Conservation (phyloP, 2,329 filamentous ascomycete species). For the Alternaria atra region DNA sequence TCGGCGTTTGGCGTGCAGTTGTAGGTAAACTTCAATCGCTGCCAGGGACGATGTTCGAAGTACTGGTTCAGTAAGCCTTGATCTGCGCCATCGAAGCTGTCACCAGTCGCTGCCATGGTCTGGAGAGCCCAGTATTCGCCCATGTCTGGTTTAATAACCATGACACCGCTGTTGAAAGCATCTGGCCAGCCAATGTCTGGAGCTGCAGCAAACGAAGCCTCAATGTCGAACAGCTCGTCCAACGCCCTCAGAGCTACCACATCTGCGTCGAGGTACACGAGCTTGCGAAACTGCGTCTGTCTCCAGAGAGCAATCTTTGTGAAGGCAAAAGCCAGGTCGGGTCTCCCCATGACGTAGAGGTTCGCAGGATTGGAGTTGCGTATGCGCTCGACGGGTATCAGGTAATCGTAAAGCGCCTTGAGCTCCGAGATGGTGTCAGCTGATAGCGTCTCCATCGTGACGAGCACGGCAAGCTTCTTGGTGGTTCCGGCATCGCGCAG, state of each 20-base stretch:
- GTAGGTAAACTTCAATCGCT: constrained; percentile 92
- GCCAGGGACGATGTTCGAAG: constrained; percentile 78
- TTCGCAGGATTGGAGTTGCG: constrained; percentile 81
- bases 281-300: constrained; percentile 85
- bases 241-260: constrained; percentile 89
- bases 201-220: constrained; percentile 72
- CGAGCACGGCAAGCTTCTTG: constrained; percentile 84
- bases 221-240: constrained; percentile 85
- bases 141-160: constrained; percentile 87
- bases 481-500: constrained; percentile 87
- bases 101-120: constrained; percentile 83
- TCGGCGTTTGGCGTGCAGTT: constrained; percentile 97
- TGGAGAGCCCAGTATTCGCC: constrained; percentile 86
- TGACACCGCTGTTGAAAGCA: constrained; percentile 96
- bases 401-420: constrained; percentile 84
- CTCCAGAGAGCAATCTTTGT: constrained; percentile 97
- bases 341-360: constrained; percentile 88
- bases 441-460: constrained; percentile 82
- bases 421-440: constrained; percentile 79
- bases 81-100: constrained; percentile 96
- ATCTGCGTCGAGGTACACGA: constrained; percentile 95
- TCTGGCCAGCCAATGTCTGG: constrained; percentile 99
- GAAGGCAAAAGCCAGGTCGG: constrained; percentile 89
- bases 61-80: constrained; percentile 96
- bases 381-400: constrained; percentile 84